A percentile compares a stretch with the other conserved stretches of the same genome.
These are phyloP conservation scores for Pichia exigua DNA, from an alignment of 805 yeast species.

Conservation along the genomic window DNA sequence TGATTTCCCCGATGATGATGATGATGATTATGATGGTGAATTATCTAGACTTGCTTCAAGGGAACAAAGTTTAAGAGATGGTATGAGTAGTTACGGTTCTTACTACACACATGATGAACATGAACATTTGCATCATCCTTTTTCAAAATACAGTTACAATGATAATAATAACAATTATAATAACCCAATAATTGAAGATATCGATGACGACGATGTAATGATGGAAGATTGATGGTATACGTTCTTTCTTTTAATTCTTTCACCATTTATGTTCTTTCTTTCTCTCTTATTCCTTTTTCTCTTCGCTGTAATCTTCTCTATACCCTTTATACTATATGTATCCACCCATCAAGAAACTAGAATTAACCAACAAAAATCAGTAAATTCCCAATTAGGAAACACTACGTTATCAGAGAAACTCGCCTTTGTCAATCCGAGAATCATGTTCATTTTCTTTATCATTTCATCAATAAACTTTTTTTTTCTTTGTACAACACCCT, in stretches of 20 bases:
- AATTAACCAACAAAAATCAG: too few species aligned
- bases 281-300: neutral
- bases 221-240: constrained; percentile 5
- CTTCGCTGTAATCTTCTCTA: too few species aligned
- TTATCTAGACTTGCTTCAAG: neutral
- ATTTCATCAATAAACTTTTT: too few species aligned
- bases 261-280: neutral
- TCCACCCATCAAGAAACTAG: too few species aligned
- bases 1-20: neutral
- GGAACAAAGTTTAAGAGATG: constrained; percentile 5
- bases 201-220: constrained; percentile 7
- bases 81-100: constrained; percentile 13
- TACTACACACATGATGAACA: constrained; percentile 10
- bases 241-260: too few species aligned
- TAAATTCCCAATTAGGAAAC: neutral
- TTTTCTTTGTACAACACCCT: too few species aligned
- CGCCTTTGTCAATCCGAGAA: too few species aligned
- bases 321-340: neutral
- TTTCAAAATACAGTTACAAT: neutral
- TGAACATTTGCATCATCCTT: neutral
- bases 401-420: neutral
- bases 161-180: too few species aligned
- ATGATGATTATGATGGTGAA: neutral
- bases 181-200: neutral
- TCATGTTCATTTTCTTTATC: neutral